Evolutionary conservation across 768 basidiomycete species (phyloP), one percentile per base, ranked within the genome.

Genomic region (Hypholoma fasciculare): DNA sequence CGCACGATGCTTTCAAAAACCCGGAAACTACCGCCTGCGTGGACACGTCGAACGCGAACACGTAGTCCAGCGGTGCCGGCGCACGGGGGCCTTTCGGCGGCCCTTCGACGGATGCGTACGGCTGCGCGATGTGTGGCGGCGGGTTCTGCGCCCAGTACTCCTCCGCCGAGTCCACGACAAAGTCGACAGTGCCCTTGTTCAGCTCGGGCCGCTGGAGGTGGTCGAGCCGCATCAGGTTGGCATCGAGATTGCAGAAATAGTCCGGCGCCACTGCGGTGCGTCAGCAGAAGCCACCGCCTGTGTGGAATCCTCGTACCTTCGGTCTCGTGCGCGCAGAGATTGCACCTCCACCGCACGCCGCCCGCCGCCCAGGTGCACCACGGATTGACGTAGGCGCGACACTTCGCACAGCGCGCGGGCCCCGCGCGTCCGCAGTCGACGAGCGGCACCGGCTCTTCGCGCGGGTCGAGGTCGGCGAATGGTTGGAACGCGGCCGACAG

Each of bases 1-100:
- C 72, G 68, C 92, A 94, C 4, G 87, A 84, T 19, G 85, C 77
- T 44, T 74, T 72, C 36, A 96, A 73, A 59, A 95, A 83, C 0
- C 94, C 95, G 2, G 86, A 84, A 40, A 76, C 74, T 1, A 87
- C 77, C 9, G 92, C 80, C 13, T 86, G 85, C 57, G 74, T 72
- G 8, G 90, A 90, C 37, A 96, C 87, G 64, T 99, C 97, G 53
- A 99, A 78, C 0, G 86, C 88, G 63, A 98, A 96, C n/a, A 98
- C 72, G 65, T 86, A 88, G 49, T 86, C 80, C 71, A 98, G 76
- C 0, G 91, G 83, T 48, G 73, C 69, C 1, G 93, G 94, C 48
- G 69, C 63, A 59, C 87, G 81, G 13, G 72, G 68, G 1, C 79
- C 80, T 12, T 73, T 63, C 0, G 77, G 73, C 43, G 75, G 78